Evolutionary conservation across 106 monocot genomes (phyloP).

Genomic region (Dendrobium nobile): DNA sequence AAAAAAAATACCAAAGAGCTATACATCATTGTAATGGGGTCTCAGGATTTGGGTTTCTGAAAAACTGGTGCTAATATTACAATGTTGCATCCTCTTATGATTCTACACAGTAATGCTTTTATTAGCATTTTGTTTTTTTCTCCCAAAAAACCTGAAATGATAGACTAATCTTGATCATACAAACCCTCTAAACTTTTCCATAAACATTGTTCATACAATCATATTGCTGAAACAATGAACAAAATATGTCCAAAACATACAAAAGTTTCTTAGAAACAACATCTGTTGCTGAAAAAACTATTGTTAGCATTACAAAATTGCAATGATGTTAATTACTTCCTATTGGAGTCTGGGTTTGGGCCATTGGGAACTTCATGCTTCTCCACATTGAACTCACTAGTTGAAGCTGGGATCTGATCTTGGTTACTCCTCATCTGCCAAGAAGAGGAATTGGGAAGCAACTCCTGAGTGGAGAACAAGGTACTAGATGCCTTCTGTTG

Average conservation of each 20-base stretch:
- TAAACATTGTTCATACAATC: neutral
- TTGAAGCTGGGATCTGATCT: neutral
- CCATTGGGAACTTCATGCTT: slow-evolving; percentile 10
- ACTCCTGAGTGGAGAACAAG: neutral
- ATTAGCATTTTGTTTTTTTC: too few relatives aligned
- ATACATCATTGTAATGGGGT: too few relatives aligned
- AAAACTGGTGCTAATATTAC: too few relatives aligned
- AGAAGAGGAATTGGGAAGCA: neutral
- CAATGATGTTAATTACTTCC: neutral
- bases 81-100: too few relatives aligned
- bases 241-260: neutral
- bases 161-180: neutral
- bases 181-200: neutral
- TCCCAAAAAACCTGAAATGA: too few relatives aligned
- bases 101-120: too few relatives aligned
- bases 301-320: neutral
- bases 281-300: neutral
- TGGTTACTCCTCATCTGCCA: neutral
- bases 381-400: neutral
- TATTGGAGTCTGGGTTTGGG: slow-evolving; percentile 4
- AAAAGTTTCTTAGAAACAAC: neutral
- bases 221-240: neutral
- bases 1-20: too few relatives aligned
- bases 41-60: too few relatives aligned
- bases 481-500: neutral